These are phyloP conservation scores for Cystobasidiaceae sp. DNA, from an alignment of 1,284 basidiomycete genomes.

Conservation along the genomic window DNA sequence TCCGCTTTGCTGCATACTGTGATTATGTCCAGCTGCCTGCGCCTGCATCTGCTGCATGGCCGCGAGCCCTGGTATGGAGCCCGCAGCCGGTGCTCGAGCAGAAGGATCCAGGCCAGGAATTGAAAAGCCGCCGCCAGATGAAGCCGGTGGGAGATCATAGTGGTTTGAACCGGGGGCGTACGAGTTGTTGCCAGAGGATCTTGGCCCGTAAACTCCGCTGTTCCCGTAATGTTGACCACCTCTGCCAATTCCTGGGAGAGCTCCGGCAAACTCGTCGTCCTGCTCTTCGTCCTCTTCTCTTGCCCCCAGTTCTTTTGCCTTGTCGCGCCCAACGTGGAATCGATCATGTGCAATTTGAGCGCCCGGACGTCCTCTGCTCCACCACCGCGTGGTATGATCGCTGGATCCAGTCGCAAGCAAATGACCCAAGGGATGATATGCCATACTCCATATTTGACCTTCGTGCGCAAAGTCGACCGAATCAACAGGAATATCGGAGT, in stretches of 20 bases:
- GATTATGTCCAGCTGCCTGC: not conserved
- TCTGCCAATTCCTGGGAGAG: conserved; percentile 16
- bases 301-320: conserved; percentile 35
- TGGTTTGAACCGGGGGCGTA: not conserved
- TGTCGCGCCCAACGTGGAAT: conserved; percentile 41
- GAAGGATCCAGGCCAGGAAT: conserved; percentile 22
- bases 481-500: conserved; percentile 58
- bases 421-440: conserved; percentile 94
- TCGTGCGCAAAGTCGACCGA: conserved; percentile 89
- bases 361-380: conserved; percentile 80
- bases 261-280: conserved; percentile 29
- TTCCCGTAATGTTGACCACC: not conserved
- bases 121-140: conserved; percentile 4
- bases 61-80: conserved; percentile 22
- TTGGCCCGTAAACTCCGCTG: not conserved
- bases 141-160: not conserved
- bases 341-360: conserved; percentile 32
- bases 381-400: conserved; percentile 96
- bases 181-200: too few species aligned
- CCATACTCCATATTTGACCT: conserved; percentile 90
- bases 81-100: not conserved
- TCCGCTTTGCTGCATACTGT: not conserved
- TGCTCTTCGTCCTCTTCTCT: conserved; percentile 33
- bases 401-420: conserved; percentile 86
- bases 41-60: conserved; percentile 27